These are phyloP conservation scores for Chalciporus piperatoides DNA, from an alignment of 1,284 basidiomycete genomes.

Conservation along the genomic window DNA sequence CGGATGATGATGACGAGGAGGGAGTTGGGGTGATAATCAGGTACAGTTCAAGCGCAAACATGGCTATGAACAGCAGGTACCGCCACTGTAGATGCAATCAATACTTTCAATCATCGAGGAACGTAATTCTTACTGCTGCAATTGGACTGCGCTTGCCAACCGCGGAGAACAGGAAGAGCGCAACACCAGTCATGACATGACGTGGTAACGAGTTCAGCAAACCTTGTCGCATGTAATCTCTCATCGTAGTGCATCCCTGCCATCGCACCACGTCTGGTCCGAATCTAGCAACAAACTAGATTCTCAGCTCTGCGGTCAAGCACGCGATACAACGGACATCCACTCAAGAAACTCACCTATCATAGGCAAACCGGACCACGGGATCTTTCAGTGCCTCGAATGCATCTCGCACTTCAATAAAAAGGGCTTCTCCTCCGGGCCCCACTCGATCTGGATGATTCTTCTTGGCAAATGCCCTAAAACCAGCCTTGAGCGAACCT, in stretches of 20 bases:
- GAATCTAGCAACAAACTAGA: slow-evolving; percentile 46
- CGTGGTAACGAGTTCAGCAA: slow-evolving; percentile 65
- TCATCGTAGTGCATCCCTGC: slow-evolving; percentile 60
- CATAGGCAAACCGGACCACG: slow-evolving; percentile 80
- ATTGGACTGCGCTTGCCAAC: slow-evolving; percentile 58
- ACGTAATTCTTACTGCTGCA: slow-evolving; percentile 55
- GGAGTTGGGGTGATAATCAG: slow-evolving; percentile 58
- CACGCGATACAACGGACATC: neutral
- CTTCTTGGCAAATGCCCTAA: slow-evolving; percentile 67
- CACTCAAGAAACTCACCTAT: slow-evolving; percentile 48
- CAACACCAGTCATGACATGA: slow-evolving; percentile 61
- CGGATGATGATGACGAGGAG: slow-evolving; percentile 23
- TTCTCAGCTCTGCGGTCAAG: neutral
- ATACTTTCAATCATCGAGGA: slow-evolving; percentile 12
- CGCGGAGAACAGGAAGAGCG: slow-evolving; percentile 61
- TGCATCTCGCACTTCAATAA: slow-evolving; percentile 71
- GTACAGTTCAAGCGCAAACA: slow-evolving; percentile 59
- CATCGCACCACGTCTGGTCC: slow-evolving; percentile 70
- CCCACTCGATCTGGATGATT: slow-evolving; percentile 82
- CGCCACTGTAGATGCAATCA: slow-evolving; percentile 80
- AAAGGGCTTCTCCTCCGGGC: slow-evolving; percentile 56
- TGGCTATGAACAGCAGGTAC: slow-evolving; percentile 58
- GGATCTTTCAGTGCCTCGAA: slow-evolving; percentile 82
- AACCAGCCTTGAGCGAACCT: slow-evolving; percentile 64
- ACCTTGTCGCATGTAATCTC: slow-evolving; percentile 72